Evolutionary conservation across 1,284 basidiomycete species (phyloP).

Genomic region (Heterobasidion irregulare): DNA sequence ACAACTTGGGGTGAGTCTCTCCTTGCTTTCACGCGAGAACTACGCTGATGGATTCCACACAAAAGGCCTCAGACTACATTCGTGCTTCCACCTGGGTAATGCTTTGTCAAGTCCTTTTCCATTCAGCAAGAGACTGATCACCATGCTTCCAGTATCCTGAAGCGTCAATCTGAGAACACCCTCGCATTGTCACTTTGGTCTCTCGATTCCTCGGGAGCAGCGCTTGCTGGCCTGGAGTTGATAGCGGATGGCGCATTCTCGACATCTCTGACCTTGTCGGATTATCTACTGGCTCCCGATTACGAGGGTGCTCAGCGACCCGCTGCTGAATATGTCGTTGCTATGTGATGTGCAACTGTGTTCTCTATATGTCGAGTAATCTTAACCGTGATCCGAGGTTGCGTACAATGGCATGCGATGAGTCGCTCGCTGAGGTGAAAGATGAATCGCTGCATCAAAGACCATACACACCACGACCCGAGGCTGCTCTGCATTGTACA

Average conservation of each 20-base stretch:
- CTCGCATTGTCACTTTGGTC: conserved; percentile 40
- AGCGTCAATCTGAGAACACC: not conserved
- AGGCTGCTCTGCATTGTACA: no score
- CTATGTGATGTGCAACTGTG: no score
- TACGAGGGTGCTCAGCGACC: not conserved
- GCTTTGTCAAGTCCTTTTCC: not conserved
- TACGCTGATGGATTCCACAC: not conserved
- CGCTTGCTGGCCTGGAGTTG: conserved; percentile 29
- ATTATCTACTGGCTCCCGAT: not conserved
- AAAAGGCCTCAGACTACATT: not conserved
- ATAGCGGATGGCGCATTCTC: conserved; percentile 26
- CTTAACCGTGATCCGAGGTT: no score
- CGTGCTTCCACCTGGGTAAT: not conserved
- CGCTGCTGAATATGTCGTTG: no score
- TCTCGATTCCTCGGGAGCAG: conserved; percentile 31
- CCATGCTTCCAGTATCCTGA: not conserved
- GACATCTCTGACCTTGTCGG: conserved; percentile 2
- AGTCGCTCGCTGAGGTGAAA: no score
- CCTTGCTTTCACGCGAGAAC: not conserved
- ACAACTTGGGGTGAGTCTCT: conserved; percentile 33
- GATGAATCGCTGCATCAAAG: no score
- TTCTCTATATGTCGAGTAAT: no score
- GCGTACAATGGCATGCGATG: not conserved
- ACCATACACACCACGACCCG: no score
- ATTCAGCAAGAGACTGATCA: not conserved